A percentile compares a stretch with the other conserved stretches of the same genome.
These are phyloP conservation scores for Dactylellina sp. DNA, from an alignment of 2,329 filamentous ascomycete genomes.

Conservation along the genomic window DNA sequence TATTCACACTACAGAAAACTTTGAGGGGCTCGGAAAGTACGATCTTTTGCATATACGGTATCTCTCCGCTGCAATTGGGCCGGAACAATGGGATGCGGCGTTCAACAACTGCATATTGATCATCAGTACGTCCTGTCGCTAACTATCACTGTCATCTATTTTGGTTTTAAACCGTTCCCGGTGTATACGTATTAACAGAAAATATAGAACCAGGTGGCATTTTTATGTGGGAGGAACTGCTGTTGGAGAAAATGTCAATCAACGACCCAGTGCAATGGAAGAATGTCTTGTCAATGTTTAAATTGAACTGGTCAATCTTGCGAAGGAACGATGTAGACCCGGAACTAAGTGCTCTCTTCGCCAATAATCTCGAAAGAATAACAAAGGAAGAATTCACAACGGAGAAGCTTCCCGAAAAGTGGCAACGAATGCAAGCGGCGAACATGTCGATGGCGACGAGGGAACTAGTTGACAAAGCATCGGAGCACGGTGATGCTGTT, in stretches of 20 bases:
- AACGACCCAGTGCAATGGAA: slow-evolving; percentile 26
- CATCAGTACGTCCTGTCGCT: slow-evolving; percentile 29
- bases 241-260: slow-evolving; percentile 32
- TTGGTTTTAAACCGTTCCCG: too few species aligned
- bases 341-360: slow-evolving; percentile 28
- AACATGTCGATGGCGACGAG: slow-evolving; percentile 40
- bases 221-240: slow-evolving; percentile 29
- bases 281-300: slow-evolving; percentile 28
- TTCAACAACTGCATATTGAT: slow-evolving; percentile 29
- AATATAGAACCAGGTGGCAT: slow-evolving; percentile 24
- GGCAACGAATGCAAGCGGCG: slow-evolving; percentile 28
- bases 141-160: too few species aligned
- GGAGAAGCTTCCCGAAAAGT: slow-evolving; percentile 25
- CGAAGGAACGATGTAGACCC: slow-evolving; percentile 37
- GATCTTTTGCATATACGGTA: slow-evolving; percentile 38
- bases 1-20: slow-evolving; percentile 25
- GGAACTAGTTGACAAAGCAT: slow-evolving; percentile 22
- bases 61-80: slow-evolving; percentile 31
- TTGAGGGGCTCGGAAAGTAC: slow-evolving; percentile 20
- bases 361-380: slow-evolving; percentile 12
- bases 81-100: slow-evolving; percentile 36
- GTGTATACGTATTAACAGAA: slow-evolving; percentile 5
- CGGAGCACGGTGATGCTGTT: slow-evolving; percentile 21
- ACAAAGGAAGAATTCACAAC: slow-evolving; percentile 30
- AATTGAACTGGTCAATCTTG: slow-evolving; percentile 39